Base-by-base conservation (phyloP, 306 rosid species). In the Cicer chorassanicum region DNA sequence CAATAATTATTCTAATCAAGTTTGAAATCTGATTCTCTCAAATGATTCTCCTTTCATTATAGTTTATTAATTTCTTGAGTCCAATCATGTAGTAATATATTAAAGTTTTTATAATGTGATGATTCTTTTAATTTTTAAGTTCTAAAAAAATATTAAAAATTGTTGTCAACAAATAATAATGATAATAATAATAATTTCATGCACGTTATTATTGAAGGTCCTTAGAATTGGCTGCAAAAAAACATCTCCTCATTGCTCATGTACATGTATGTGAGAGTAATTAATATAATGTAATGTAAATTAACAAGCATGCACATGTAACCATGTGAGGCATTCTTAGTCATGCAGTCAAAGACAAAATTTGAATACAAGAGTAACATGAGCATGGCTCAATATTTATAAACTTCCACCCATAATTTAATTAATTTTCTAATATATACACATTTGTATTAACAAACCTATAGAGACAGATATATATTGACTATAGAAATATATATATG, bases 261-360 rank as follows among this genome's bases (percentile, higher is more conserved):
- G 13, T 54, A 13, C 19, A 54, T 6, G 11, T 5, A 18, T 8
- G 13, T 55, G 61, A 54, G 19, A 54, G n/a, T 9, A 55, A 57
- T n/a, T 9, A 55, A 57, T n/a, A 29, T 4, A 44, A 43, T 75
- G 16, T 19, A 42, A 41, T 16, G 34, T 62, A 74, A 81, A 34
- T 60, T 60, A 34, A 55, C 38, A 10, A 71, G 82, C 88, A n/a
- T 70, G 82, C 88, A 85, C 82, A 79, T 85, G 89, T 75, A 69
- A 61, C 73, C 89, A 85, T 77, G 89, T 85, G 83, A 82, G 13
- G 12, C n/a, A 59, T 79, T 63, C 48, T 2, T 62, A 36, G 41
- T 72, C 9, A 76, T 56, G 46, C 72, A 7, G 45, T 71, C 15
- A 76, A 72, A 49, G 78, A 84, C 85, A 78, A 65, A 74, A 8